Evolutionary conservation across 164 flowering plant species (phyloP).

Genomic region (Amborella trichopoda): DNA sequence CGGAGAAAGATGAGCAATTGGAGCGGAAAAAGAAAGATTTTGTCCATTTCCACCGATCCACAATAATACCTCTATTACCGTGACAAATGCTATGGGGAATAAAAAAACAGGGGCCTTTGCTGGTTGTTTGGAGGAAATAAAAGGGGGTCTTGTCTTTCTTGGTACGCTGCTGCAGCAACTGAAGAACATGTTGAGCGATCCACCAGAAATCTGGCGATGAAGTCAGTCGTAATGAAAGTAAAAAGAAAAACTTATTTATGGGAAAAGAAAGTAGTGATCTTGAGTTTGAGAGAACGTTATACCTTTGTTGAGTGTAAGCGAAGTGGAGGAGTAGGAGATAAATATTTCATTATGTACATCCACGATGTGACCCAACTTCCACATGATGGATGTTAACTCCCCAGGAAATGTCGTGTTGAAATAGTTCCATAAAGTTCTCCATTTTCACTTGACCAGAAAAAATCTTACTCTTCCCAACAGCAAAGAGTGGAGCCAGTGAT

Average conservation of each 20-base stretch:
- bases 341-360: too few species aligned
- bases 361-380: too few species aligned
- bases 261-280: conserved; percentile 2
- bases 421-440: too few species aligned
- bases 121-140: not conserved
- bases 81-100: not conserved
- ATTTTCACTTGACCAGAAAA: too few species aligned
- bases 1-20: conserved; percentile 5
- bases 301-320: conserved; percentile 2
- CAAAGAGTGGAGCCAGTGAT: too few species aligned
- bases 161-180: conserved; percentile 2
- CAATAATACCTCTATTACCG: not conserved
- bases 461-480: too few species aligned
- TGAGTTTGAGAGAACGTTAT: conserved; percentile 2
- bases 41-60: not conserved
- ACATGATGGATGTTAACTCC: too few species aligned
- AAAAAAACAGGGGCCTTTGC: too few species aligned
- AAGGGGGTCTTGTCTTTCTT: not conserved
- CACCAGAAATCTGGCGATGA: not conserved
- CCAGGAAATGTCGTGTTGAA: too few species aligned
- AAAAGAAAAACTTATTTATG: not conserved
- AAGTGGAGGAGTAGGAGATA: conserved; percentile 2
- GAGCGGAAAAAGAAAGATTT: conserved; percentile 2
- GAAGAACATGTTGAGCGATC: conserved; percentile 3
- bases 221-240: not conserved